Percentiles rank a stretch among this genome's conserved stretches.
Conservation (phyloP, 495 filamentous ascomycete species). For the Podospora conica region DNA sequence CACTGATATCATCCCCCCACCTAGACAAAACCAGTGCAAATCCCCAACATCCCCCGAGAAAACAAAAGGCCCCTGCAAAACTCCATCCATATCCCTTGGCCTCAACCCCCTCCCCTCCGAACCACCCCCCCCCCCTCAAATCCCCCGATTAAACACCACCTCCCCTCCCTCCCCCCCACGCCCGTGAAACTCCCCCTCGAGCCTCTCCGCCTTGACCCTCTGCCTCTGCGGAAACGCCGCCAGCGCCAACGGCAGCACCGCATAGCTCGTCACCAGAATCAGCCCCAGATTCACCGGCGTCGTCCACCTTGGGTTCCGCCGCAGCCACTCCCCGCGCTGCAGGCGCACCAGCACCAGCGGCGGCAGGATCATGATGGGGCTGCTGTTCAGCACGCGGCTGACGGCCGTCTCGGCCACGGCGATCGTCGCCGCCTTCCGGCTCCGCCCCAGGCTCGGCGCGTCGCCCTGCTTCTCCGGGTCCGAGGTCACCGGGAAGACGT, state of each 20-base stretch:
- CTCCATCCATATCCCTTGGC: background rate
- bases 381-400: conserved; percentile 83
- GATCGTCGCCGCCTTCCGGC: conserved; percentile 74
- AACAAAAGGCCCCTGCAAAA: background rate
- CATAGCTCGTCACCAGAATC: conserved; percentile 72
- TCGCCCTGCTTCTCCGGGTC: conserved; percentile 50
- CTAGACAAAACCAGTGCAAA: background rate
- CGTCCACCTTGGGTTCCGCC: conserved; percentile 61
- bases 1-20: background rate
- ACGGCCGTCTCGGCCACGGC: conserved; percentile 90
- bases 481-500: conserved; percentile 76
- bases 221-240: conserved; percentile 91
- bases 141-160: conserved; percentile 90
- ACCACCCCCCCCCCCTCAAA: conserved; percentile 38
- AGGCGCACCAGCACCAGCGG: conserved; percentile 76
- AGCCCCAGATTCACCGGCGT: conserved; percentile 78
- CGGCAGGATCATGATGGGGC: conserved; percentile 93
- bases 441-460: conserved; percentile 70
- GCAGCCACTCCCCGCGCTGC: conserved; percentile 71
- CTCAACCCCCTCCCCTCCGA: background rate
- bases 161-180: conserved; percentile 64
- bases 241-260: conserved; percentile 79
- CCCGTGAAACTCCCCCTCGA: conserved; percentile 80
- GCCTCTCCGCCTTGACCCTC: conserved; percentile 57
- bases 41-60: background rate